phyloP scores from a whole-genome alignment of 202 grass and related monocot species.

The Setaria viridis region DNA sequence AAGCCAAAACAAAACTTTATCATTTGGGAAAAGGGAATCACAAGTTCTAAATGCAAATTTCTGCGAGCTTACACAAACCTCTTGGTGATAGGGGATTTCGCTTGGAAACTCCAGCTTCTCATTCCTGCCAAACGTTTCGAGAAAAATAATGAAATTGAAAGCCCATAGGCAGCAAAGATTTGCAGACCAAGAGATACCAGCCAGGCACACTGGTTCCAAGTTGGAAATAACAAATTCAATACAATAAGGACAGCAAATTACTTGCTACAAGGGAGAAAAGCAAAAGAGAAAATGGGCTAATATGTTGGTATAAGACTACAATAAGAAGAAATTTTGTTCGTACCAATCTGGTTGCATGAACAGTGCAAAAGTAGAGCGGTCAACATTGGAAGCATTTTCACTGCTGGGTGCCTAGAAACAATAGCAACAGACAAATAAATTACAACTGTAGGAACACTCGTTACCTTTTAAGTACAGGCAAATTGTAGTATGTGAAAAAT shows the following conservation, averaged over 20 bases:
- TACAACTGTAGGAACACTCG: neutral
- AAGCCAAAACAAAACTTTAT: conserved; percentile 5
- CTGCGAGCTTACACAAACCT: conserved; percentile 57
- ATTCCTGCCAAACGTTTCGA: conserved; percentile 59
- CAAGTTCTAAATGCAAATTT: neutral
- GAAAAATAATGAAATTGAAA: neutral
- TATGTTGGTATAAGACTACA: neutral
- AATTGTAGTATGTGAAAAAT: neutral
- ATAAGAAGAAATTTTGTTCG: neutral
- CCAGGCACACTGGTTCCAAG: neutral
- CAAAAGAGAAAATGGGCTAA: neutral
- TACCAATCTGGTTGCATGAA: conserved; percentile 99
- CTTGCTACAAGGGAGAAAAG: neutral
- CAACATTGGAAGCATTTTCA: conserved; percentile 76
- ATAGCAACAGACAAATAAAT: neutral
- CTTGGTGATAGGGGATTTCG: conserved; percentile 77
- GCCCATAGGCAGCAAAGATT: neutral
- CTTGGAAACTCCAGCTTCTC: conserved; percentile 73
- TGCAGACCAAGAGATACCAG: neutral
- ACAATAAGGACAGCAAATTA: neutral
- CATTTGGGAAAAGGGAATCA: neutral
- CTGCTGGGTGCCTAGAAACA: conserved; percentile 75
- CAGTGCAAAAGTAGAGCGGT: conserved; percentile 86
- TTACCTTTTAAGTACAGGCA: neutral
- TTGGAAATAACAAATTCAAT: neutral